These are phyloP conservation scores for Aspergillus ochraceoroseus DNA, from an alignment of 2,329 filamentous ascomycete species.

Conservation along the genomic window DNA sequence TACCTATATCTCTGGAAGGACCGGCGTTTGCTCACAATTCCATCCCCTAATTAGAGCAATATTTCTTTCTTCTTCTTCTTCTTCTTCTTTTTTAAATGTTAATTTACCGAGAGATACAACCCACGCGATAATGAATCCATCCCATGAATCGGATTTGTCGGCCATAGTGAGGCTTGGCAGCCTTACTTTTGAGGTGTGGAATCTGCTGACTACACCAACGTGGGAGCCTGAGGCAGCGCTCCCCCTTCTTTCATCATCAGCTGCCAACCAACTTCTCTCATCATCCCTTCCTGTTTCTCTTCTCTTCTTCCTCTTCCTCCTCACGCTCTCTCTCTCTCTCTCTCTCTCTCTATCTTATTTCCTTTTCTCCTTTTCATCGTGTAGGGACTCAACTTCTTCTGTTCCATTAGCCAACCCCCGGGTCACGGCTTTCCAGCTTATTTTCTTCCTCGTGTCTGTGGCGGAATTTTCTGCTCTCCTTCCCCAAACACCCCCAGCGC, in stretches of 20 bases:
- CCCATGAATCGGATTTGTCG: no score
- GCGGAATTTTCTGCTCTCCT: conserved; percentile 20
- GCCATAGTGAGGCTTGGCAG: conserved; percentile 11
- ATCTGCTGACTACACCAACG: conserved; percentile 14
- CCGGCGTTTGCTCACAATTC: no score
- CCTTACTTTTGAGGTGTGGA: conserved; percentile 15
- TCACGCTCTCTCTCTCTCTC: conserved; percentile 1
- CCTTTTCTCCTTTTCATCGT: not conserved
- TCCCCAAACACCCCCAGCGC: conserved; percentile 7
- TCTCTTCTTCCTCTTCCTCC: conserved; percentile 6
- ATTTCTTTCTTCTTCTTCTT: no score
- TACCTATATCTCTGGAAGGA: no score
- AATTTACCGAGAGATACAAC: no score
- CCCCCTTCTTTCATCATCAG: conserved; percentile 24
- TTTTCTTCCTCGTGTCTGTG: conserved; percentile 11
- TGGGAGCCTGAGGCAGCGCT: conserved; percentile 11
- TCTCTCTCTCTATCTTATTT: conserved; percentile 1
- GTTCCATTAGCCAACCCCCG: conserved; percentile 1
- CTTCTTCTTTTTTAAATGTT: no score
- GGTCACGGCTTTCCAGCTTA: conserved; percentile 6
- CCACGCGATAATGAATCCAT: no score
- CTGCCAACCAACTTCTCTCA: conserved; percentile 13
- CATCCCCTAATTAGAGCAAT: no score
- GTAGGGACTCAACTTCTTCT: conserved; percentile 6
- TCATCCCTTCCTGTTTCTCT: conserved; percentile 11